Percentiles rank a stretch among this genome's conserved stretches.
Evolutionary conservation across 2,329 filamentous ascomycete genomes (phyloP).

Genomic region (Sclerotinia nivalis): DNA sequence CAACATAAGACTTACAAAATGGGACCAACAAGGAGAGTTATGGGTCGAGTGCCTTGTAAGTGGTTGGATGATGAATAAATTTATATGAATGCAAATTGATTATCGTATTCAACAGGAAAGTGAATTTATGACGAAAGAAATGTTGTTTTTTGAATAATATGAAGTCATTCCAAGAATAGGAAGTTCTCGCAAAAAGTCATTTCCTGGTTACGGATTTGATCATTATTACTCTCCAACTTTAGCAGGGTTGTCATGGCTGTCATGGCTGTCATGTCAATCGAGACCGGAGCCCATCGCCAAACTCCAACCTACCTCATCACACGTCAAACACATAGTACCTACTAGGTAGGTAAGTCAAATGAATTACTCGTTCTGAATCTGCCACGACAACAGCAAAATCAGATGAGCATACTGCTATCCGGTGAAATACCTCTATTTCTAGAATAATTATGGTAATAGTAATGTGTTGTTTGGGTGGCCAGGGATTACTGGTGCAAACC

Average conservation of each 20-base stretch:
- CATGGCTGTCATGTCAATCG: slow-evolving; percentile 1
- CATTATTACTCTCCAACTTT: background rate
- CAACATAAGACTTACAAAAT: background rate
- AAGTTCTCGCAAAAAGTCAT: background rate
- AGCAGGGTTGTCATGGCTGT: background rate
- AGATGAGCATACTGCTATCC: slow-evolving; percentile 5
- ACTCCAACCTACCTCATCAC: slow-evolving; percentile 13
- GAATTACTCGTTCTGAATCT: slow-evolving; percentile 15
- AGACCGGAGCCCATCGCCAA: slow-evolving; percentile 8
- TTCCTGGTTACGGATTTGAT: slow-evolving; percentile 1
- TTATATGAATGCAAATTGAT: background rate
- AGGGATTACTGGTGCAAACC: background rate
- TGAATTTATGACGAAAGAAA: background rate
- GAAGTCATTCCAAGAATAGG: background rate
- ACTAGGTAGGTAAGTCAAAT: background rate
- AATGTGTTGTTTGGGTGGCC: slow-evolving; percentile 7
- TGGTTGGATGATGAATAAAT: background rate
- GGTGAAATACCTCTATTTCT: background rate
- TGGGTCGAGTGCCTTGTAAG: background rate
- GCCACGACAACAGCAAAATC: slow-evolving; percentile 19
- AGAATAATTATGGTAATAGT: slow-evolving; percentile 8
- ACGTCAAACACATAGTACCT: slow-evolving; percentile 6
- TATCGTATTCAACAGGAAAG: background rate
- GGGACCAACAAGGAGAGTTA: background rate
- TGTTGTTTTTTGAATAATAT: too few species aligned